These are phyloP conservation scores for Cryptococcus jaspeensis DNA, from an alignment of 1,284 basidiomycete species.

Conservation along the genomic window DNA sequence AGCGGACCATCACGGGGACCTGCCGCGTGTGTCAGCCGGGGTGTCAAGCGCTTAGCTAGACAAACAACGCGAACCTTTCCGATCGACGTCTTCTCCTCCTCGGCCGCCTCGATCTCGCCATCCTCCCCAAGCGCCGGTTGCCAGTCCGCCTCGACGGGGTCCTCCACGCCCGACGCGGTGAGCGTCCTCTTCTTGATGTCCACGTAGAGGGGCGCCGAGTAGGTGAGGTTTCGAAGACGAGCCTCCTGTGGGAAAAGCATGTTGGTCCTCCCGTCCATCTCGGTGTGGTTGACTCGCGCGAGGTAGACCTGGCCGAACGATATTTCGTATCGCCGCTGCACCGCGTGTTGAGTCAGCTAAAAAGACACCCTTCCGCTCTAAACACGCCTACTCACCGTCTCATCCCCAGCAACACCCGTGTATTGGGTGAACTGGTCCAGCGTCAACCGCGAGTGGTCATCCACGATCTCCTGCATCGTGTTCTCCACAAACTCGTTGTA, in stretches of 20 bases:
- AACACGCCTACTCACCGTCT: constrained; percentile 53
- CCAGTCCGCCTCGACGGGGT: constrained; percentile 78
- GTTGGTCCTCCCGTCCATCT: constrained; percentile 90
- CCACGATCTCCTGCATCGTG: constrained; percentile 99
- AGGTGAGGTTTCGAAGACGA: constrained; percentile 70
- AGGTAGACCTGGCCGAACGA: constrained; percentile 98
- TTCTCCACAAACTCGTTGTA: constrained; percentile 99
- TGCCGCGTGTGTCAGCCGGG: constrained; percentile 40
- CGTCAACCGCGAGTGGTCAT: constrained; percentile 90
- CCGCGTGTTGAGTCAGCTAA: background rate
- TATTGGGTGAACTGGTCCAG: constrained; percentile 96
- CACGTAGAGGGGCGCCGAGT: constrained; percentile 93
- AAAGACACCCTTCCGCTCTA: constrained; percentile 2
- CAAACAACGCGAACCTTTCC: constrained; percentile 70
- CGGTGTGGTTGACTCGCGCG: constrained; percentile 89
- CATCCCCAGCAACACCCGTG: constrained; percentile 76
- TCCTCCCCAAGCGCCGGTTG: constrained; percentile 61
- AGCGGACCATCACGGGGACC: constrained; percentile 98
- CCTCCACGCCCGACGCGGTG: constrained; percentile 66
- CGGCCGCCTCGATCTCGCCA: constrained; percentile 62
- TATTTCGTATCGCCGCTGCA: constrained; percentile 89
- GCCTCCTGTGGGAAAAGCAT: constrained; percentile 98
- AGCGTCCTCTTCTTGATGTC: constrained; percentile 89
- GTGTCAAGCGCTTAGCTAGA: background rate
- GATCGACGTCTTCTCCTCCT: constrained; percentile 87